phyloP scores from a whole-genome alignment of 192 early-diverging fungal genomes.

The Coemansia sp. region DNA sequence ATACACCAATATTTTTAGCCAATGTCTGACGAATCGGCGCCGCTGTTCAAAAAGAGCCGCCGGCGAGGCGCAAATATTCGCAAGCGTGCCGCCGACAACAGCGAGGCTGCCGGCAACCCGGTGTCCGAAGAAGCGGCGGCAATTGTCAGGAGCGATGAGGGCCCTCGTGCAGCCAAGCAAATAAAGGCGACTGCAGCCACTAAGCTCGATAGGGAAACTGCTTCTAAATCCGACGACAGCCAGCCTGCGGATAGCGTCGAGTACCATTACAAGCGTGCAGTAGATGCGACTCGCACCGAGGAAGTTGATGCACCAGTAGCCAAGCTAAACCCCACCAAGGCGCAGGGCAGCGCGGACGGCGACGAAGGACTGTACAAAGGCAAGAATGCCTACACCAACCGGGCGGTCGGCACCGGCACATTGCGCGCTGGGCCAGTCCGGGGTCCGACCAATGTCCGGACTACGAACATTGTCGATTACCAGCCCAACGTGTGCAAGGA shows the following conservation, averaged over 20 bases:
- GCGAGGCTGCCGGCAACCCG: slow-evolving; percentile 15
- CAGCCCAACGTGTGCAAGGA: slow-evolving; percentile 99
- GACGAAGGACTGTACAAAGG: slow-evolving; percentile 66
- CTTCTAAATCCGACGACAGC: background rate
- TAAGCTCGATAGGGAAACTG: too few relatives aligned
- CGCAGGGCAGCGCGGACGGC: background rate
- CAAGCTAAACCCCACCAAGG: background rate
- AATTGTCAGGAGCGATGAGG: slow-evolving; percentile 28
- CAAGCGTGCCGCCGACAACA: slow-evolving; percentile 32
- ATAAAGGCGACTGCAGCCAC: slow-evolving; percentile 40
- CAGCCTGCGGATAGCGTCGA: background rate
- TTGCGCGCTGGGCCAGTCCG: slow-evolving; percentile 50
- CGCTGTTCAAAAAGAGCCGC: slow-evolving; percentile 40
- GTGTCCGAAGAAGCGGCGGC: slow-evolving; percentile 24
- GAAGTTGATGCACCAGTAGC: slow-evolving; percentile 32
- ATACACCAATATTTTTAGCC: background rate
- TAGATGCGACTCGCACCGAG: slow-evolving; percentile 39
- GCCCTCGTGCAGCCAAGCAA: slow-evolving; percentile 47
- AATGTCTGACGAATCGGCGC: slow-evolving; percentile 5
- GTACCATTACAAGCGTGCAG: slow-evolving; percentile 28
- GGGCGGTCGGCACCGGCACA: slow-evolving; percentile 58
- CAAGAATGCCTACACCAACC: slow-evolving; percentile 60
- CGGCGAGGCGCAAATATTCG: slow-evolving; percentile 47
- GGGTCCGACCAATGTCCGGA: slow-evolving; percentile 37
- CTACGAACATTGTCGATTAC: slow-evolving; percentile 74